Evolutionary conservation across 1,284 basidiomycete species (phyloP).

Genomic region (Cutaneotrichosporon dermatis): DNA sequence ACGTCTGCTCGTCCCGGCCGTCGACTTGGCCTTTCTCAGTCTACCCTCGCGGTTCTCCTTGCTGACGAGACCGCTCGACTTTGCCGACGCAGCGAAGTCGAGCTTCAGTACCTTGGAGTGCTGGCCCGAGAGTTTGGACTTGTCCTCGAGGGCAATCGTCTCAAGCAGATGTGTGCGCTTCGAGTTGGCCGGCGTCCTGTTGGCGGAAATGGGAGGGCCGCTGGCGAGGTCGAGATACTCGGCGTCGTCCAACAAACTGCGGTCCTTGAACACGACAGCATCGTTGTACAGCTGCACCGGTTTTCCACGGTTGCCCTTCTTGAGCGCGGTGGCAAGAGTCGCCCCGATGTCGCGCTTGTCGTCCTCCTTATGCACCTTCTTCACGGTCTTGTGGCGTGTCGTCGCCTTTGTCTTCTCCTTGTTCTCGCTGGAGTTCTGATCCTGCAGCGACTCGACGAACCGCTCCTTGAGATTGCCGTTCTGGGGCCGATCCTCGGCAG

Average conservation of each 20-base stretch:
- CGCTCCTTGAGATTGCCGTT: conserved; percentile 47
- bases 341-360: conserved; percentile 23
- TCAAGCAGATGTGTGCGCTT: conserved; percentile 48
- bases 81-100: conserved; percentile 42
- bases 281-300: conserved; percentile 50
- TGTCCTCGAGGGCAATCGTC: conserved; percentile 47
- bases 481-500: conserved; percentile 6
- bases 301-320: conserved; percentile 51
- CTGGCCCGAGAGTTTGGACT: conserved; percentile 43
- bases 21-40: conserved; percentile 21
- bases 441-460: conserved; percentile 52
- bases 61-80: conserved; percentile 32
- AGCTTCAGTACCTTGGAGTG: conserved; percentile 41
- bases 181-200: conserved; percentile 36
- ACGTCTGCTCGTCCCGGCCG: conserved; percentile 1
- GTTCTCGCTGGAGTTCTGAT: conserved; percentile 12
- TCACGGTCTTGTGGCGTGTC: conserved; percentile 20
- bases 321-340: conserved; percentile 46
- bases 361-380: conserved; percentile 14
- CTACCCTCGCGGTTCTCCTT: conserved; percentile 29
- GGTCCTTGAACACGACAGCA: conserved; percentile 52
- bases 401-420: conserved; percentile 13
- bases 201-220: conserved; percentile 48
- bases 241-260: conserved; percentile 46
- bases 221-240: conserved; percentile 52